Evolutionary conservation across 2,329 filamentous ascomycete genomes (phyloP), one percentile per base, ranked within the genome.

Genomic region (Xylariales sp.): DNA sequence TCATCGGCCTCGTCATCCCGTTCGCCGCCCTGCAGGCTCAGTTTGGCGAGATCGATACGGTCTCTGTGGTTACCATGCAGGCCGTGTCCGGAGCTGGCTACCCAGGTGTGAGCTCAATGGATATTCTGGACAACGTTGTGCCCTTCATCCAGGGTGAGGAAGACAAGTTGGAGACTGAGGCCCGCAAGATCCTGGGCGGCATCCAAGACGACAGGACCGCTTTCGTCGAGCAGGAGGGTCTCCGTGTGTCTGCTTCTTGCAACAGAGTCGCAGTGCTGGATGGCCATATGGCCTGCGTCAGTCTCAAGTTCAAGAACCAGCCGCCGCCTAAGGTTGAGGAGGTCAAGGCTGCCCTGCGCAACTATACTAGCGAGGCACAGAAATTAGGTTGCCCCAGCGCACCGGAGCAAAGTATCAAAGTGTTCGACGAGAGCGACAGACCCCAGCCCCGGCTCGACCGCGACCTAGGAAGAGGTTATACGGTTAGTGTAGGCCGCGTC

Each of bases 181-280:
- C 93, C 3, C 85, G 87, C 54, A 97, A 97, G 77, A 97, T 97
- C 52, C 75, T 97, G 3, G 91, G 93, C 37, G 62, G 62, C 23
- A 68, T 96, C 52, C 88, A 88, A 54, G 63, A 66, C 28, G 81
- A 85, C 14, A 72, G 76, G 14, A 89, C 85, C 5, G 84, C 80
- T 11, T 89, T 96, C 51, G 69, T 81, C 37, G 83, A 93, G 58
- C 88, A 94, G 63, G 65, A 70, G 12, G 70, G 72, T 31, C 78
- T 97, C 42, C 79, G 78, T 48, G 82, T 97, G 40, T 88, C 83
- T 5, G 91, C 88, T 10, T 82, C 90, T 4, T 97, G 93, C 69
- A 97, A 93, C 57, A 82, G 93, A 45, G 93, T 97, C 3, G 78
- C 89, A n/a, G 93, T 97, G 14, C 78, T 95, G 41, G 91, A 97